Evolutionary conservation across 345 rosid species (phyloP), one percentile per base, ranked within the genome.

Genomic region (Populus nigra): DNA sequence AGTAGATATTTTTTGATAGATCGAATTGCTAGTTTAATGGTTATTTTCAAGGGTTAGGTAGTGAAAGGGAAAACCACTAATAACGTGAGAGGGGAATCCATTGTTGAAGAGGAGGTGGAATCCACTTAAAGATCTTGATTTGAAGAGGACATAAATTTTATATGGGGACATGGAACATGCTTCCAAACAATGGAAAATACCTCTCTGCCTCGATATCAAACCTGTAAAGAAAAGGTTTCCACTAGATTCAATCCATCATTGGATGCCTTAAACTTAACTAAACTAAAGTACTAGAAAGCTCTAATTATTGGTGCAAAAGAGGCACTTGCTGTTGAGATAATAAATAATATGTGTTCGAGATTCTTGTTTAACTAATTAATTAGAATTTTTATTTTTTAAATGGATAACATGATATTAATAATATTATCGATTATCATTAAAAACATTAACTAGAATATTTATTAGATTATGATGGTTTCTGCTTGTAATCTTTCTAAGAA

Each of bases 51-150:
- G 88, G 82, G 90, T 91, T 94, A 86, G 98, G 96, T 91, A 89
- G 90, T 86, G 98, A 91, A 92, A 94, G 80, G 82, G 93, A 94
- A 84, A 85, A 88, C 93, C 95, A 87, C 97, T 86, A 84, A 16
- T 49, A 67, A 80, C 83, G 47, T 43, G 47, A 43, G 78, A 83
- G 82, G 76, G 78, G 85, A 72, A 83, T 82, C 87, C 82, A 74
- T 85, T 92, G 90, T 89, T 89, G 89, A 90, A 83, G 92, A 85
- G 89, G 97, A 92, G 98, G 92, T 91, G 96, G 98, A 90, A 85
- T 89, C 97, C 98, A 94, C 94, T 88, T 84, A 57, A 83, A 86
- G 86, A 85, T 89, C 85, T 81, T 84, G 85, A 85, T 86, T 84
- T 84, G 84, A 86, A 82, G 86, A 86, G 83, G 84, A 81, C 85